phyloP scores from a whole-genome alignment of 148 eudicot species.

The Pouteria glomerata region DNA sequence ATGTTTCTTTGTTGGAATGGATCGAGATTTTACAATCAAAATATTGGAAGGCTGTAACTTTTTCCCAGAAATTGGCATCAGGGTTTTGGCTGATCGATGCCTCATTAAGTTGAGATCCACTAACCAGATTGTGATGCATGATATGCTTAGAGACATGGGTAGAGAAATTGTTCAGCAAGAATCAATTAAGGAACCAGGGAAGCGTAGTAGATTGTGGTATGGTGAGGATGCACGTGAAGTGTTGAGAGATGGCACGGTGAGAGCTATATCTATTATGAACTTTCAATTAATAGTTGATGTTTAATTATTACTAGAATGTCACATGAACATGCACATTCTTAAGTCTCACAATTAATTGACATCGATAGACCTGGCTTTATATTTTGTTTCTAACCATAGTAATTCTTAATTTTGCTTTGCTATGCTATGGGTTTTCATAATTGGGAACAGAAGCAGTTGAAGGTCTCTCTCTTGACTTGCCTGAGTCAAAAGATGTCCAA shows the following conservation, averaged over 20 bases:
- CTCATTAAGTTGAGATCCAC: neutral
- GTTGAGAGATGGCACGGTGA: neutral
- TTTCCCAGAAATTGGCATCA: neutral
- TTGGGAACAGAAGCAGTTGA: neutral
- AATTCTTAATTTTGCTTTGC: neutral
- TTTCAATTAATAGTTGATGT: neutral
- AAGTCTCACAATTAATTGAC: neutral
- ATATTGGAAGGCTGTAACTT: conserved; percentile 8
- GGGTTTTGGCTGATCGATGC: neutral
- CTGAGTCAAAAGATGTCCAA: neutral
- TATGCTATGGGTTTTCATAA: neutral
- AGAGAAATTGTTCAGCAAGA: conserved; percentile 10
- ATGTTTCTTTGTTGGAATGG: conserved; percentile 7
- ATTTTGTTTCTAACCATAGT: too few species aligned
- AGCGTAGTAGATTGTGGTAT: conserved; percentile 9
- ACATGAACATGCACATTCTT: neutral
- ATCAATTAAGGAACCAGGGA: conserved; percentile 2
- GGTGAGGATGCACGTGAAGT: neutral
- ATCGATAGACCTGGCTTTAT: too few species aligned
- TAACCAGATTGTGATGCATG: neutral
- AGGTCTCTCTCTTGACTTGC: neutral
- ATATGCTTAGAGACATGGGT: conserved; percentile 9
- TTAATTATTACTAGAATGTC: neutral
- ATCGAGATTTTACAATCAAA: conserved; percentile 6
- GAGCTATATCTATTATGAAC: neutral